Base-by-base conservation (phyloP, 352 stramenopile species). In the Bremia lactucae region DNA sequence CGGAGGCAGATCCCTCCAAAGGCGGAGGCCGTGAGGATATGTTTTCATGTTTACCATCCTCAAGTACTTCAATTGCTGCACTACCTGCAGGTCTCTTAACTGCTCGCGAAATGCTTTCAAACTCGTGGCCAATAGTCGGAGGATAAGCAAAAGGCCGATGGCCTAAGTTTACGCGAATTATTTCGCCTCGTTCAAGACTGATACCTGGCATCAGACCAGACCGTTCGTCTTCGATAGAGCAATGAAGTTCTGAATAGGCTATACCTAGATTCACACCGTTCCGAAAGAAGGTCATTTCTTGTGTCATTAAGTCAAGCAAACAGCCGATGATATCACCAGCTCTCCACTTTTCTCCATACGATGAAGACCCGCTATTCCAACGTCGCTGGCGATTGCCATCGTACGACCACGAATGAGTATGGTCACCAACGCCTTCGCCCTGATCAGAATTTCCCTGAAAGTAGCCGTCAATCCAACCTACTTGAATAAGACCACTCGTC, bases 371-470 rank as follows among this genome's bases (percentile, higher is more conserved):
- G 45, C 76, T 88, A 41, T 96, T 91, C 88, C 88, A 97, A 21
- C 83, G 82, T 7, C 87, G 75, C 46, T 95, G 78, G 7, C 88
- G 79, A 50, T 90, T 94, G 20, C 88, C 88, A 39, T 97, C 88
- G 40, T 96, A 97, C 1, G 83, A 93, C 88, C 88, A 97, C 3
- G 83, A 96, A 43, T 97, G 83, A 5, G 68, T 41, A 38, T 96
- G 86, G 35, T 97, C 87, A 14, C 87, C 87, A 6, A 96, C 87
- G 18, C 84, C 88, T 59, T 95, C 77, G 8, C 85, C 89, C 61
- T 94, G 81, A 38, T 96, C 85, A 4, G 84, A 94, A 36, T 73
- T 94, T 5, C 87, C 88, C 49, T 94, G 72, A 45, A 95, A 97
- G 41, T 91, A 85, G 13, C 69, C 67, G 50, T 96, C 87, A 21